These are phyloP conservation scores for Sporothrix brunneoviolacea DNA, from an alignment of 2,329 filamentous ascomycete species.

Conservation along the genomic window DNA sequence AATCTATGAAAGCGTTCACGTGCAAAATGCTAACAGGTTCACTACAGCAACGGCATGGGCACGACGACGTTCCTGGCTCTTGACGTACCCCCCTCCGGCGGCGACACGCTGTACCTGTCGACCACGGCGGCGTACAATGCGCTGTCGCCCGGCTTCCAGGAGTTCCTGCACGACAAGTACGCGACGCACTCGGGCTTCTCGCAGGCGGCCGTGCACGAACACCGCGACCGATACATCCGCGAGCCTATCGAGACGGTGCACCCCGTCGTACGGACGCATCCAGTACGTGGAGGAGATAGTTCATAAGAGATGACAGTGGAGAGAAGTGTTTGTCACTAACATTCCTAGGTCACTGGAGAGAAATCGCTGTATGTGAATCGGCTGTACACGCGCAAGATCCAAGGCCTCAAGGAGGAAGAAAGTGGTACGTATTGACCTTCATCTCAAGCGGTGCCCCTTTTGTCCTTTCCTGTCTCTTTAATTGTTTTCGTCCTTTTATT, in stretches of 20 bases:
- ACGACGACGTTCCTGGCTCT: conserved; percentile 21
- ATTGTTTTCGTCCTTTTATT: no score
- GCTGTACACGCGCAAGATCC: conserved; percentile 62
- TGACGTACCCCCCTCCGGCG: conserved; percentile 19
- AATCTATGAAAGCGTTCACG: background rate
- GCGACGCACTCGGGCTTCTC: conserved; percentile 18
- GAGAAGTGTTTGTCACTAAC: no score
- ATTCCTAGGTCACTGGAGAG: conserved; percentile 34
- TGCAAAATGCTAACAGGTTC: background rate
- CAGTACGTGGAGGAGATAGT: no score
- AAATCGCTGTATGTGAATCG: conserved; percentile 38
- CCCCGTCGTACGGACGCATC: conserved; percentile 39
- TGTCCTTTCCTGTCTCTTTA: no score
- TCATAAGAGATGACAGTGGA: no score
- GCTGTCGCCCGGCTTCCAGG: conserved; percentile 17
- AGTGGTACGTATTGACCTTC: no score
- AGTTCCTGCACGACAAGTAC: conserved; percentile 18
- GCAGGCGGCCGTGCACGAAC: conserved; percentile 29
- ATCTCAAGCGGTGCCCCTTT: no score
- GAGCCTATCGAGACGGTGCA: conserved; percentile 40
- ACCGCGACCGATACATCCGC: conserved; percentile 21
- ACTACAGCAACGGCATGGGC: conserved; percentile 17
- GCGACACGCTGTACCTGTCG: conserved; percentile 19
- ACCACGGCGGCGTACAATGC: conserved; percentile 20
- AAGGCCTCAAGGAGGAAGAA: conserved; percentile 63